Evolutionary conservation across 1,284 basidiomycete species (phyloP), one percentile per base, ranked within the genome.

Genomic region (Ustilago shanxiensis): DNA sequence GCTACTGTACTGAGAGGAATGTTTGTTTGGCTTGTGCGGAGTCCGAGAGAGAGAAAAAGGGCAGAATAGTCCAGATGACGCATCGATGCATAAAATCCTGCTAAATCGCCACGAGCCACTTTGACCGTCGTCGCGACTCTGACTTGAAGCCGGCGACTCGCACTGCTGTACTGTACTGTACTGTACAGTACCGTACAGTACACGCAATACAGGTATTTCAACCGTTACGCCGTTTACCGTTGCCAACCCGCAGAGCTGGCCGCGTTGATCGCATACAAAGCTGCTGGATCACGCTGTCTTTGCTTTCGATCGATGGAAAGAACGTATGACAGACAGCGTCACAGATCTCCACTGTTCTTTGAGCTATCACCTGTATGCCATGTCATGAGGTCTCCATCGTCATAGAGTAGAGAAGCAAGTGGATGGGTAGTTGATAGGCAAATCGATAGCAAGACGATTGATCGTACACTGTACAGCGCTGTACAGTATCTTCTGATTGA

Each of bases 81-180:
- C 37, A 55, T 41, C 2, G 22, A 22, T 28, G 53, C 53, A 41
- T 41, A 11, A 28, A 6, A 55, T 35, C 11, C 20, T 22, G 20
- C 35, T 29, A 24, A 29, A 4, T 35, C 18, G 31, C 29, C 52
- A 39, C 52, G 53, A 55, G 53, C 35, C 53, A 54, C 52, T 54
- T 18, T 18, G 7, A 18, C 52, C 8, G n/a, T 54, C 14, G 29
- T 22, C 13, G 11, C 37, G 7, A 14, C 37, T 13, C 1, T 6
- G 16, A 8, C 22, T 47, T 20, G 44, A 20, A 53, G 51, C 51
- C 31, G 51, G 51, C 31, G 51, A 53, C 37, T 16, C n/a, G n/a
- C n/a, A n/a, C n/a, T n/a, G n/a, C n/a, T n/a, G n/a, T n/a, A n/a
- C n/a, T n/a, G n/a, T n/a, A n/a, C n/a, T n/a, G n/a, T n/a, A n/a